A percentile compares a stretch with the other conserved stretches of the same genome.
Evolutionary conservation across 306 rosid genomes (phyloP).

Genomic region (Heteromeles arbutifolia): DNA sequence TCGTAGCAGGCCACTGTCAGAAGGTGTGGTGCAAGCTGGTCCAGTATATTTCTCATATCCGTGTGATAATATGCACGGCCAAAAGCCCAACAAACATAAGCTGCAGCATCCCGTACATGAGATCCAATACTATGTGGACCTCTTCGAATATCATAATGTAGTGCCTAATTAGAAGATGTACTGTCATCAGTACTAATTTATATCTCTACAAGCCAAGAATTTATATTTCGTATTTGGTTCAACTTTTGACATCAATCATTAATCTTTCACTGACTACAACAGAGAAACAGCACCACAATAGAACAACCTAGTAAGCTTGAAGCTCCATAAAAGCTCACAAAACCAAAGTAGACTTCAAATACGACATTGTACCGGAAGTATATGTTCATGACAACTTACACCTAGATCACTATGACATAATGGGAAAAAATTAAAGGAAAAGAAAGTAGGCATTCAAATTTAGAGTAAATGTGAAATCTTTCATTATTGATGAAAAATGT

Average conservation of each 20-base stretch:
- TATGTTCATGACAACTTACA: not conserved
- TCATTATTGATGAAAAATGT: not conserved
- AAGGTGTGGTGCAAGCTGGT: slow-evolving; percentile 87
- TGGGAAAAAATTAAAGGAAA: not conserved
- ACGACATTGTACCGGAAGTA: not conserved
- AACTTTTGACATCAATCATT: not conserved
- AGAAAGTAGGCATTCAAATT: not conserved
- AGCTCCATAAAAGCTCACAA: not conserved
- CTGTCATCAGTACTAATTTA: slow-evolving; percentile 21
- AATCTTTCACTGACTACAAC: not conserved
- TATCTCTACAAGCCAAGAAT: not conserved
- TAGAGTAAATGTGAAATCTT: not conserved
- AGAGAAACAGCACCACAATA: not conserved
- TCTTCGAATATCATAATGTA: slow-evolving; percentile 95
- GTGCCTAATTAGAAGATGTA: slow-evolving; percentile 50
- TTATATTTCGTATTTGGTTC: not conserved
- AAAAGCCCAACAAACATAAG: slow-evolving; percentile 99
- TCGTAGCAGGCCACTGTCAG: slow-evolving; percentile 91
- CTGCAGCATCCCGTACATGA: slow-evolving; percentile 97
- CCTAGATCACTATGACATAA: not conserved
- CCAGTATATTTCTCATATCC: slow-evolving; percentile 70
- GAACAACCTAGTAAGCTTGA: not conserved
- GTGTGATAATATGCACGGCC: slow-evolving; percentile 87
- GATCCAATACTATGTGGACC: slow-evolving; percentile 99
- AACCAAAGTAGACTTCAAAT: not conserved